Evolutionary conservation across 2,329 filamentous ascomycete genomes (phyloP), one percentile per base, ranked within the genome.

Genomic region (Penicillium olsonii): DNA sequence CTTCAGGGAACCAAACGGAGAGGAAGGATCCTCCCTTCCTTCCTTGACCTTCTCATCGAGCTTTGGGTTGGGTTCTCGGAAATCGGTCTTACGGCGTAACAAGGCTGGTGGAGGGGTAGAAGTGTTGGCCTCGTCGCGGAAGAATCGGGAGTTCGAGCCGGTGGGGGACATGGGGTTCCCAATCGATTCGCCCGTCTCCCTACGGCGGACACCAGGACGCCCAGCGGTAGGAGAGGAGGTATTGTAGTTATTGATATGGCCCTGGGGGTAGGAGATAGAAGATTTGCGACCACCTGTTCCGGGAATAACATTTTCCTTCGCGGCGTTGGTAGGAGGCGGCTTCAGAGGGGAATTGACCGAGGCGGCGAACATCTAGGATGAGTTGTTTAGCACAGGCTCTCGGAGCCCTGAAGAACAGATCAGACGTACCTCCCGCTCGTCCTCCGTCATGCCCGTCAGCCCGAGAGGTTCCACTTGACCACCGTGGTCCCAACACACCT

Each of bases 311-410:
- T 66, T 69, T 70, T 74, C 84, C 75, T 89, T 92, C 62, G 77
- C 79, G 19, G 76, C 69, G 53, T 77, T 82, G 64, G 89, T 87
- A 26, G 84, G 83, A 17, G 89, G 88, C 8, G 89, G 87, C 72
- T 97, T 97, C 60, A 96, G 78, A 27, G 91, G 88, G 29, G 94
- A 96, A 70, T 97, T 99, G 67, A 99, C 91, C 56, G 95, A 94
- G 42, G 82, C 83, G 42, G 84, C 74, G 71, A 96, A 96, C 55
- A 88, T 77, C 87, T 96, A 69, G 42, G 64, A 60, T 48, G 57
- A 4, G 11, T 52, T 68, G 45, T 68, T 48, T 56, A 57, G 54
- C 34, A 54, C 31, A 24, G 45, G 10, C 31, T 42, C 27, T 44
- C 44, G 19, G 26, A 33, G 15, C 29, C 12, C 31, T 31, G 5